These are phyloP conservation scores for Thinopyrum elongatum DNA, from an alignment of 176 grass and related monocot species.

Conservation along the genomic window DNA sequence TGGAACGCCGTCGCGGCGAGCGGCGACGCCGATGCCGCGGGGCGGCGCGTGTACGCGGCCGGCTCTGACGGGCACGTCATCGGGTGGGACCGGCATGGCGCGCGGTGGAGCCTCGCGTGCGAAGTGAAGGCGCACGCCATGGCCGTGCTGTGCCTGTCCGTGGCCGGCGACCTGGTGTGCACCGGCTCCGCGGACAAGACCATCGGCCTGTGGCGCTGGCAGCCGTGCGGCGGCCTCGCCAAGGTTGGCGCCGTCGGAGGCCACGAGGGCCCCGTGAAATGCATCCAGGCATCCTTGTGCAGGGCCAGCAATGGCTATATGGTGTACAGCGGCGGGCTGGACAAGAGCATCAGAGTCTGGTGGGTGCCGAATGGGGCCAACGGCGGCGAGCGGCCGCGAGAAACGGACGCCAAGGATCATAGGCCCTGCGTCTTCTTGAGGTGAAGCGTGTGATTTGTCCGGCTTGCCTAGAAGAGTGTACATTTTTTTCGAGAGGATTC, in stretches of 20 bases:
- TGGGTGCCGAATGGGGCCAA: conserved; percentile 49
- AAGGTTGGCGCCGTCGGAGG: conserved; percentile 50
- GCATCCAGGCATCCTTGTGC: conserved; percentile 63
- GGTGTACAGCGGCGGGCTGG: conserved; percentile 84
- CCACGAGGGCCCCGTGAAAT: conserved; percentile 86
- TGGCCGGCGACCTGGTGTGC: conserved; percentile 62
- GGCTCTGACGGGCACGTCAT: conserved; percentile 69
- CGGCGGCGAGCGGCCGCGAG: not conserved
- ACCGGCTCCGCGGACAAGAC: conserved; percentile 82
- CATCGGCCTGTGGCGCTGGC: conserved; percentile 69
- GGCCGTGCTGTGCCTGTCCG: conserved; percentile 73
- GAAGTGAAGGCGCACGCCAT: conserved; percentile 70
- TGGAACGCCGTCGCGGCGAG: conserved; percentile 67
- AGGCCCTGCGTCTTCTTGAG: conserved; percentile 34
- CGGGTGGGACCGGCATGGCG: conserved; percentile 43
- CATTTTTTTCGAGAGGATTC: not conserved
- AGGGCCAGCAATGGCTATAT: conserved; percentile 59
- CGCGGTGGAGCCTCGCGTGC: conserved; percentile 52
- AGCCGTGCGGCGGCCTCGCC: conserved; percentile 32
- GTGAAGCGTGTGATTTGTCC: conserved; percentile 8
- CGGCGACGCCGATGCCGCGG: not conserved
- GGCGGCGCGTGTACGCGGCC: conserved; percentile 50
- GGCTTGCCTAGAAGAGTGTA: not conserved
- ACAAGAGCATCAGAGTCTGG: conserved; percentile 95
- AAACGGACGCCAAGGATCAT: conserved; percentile 7